Conservation (phyloP, 73 alveolate genomes). For the Paramecium bursaria region DNA sequence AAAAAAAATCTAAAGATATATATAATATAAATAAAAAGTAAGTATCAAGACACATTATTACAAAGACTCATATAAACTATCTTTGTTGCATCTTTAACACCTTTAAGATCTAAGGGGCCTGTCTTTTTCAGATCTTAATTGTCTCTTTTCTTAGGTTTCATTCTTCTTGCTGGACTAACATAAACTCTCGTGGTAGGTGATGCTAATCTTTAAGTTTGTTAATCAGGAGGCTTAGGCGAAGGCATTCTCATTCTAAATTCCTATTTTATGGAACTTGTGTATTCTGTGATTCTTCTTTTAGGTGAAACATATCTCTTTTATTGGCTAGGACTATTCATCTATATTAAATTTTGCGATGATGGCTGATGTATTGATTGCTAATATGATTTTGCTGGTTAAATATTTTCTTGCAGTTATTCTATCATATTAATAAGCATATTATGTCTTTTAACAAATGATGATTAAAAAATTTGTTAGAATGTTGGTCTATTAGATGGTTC, state of each 20-base stretch:
- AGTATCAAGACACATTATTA: too few relatives aligned
- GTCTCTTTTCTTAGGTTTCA: slow-evolving; percentile 31
- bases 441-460: slow-evolving; percentile 86
- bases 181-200: not conserved
- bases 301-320: slow-evolving; percentile 45
- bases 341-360: not conserved
- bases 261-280: not conserved
- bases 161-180: slow-evolving; percentile 59
- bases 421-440: too few relatives aligned
- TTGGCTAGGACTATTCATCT: too few relatives aligned
- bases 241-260: slow-evolving; percentile 33
- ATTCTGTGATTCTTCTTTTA: slow-evolving; percentile 48
- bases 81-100: slow-evolving; percentile 51
- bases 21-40: too few relatives aligned
- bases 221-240: slow-evolving; percentile 22
- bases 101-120: slow-evolving; percentile 60
- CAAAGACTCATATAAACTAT: slow-evolving; percentile 52
- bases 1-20: too few relatives aligned
- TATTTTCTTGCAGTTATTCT: not conserved
- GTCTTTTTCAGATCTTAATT: slow-evolving; percentile 6
- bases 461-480: slow-evolving; percentile 81
- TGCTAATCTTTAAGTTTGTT: not conserved
- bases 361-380: slow-evolving; percentile 28
- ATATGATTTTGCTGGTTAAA: not conserved
- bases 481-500: slow-evolving; percentile 89